phyloP scores from a whole-genome alignment of 306 rosid species.

The Cucumis hystrix region DNA sequence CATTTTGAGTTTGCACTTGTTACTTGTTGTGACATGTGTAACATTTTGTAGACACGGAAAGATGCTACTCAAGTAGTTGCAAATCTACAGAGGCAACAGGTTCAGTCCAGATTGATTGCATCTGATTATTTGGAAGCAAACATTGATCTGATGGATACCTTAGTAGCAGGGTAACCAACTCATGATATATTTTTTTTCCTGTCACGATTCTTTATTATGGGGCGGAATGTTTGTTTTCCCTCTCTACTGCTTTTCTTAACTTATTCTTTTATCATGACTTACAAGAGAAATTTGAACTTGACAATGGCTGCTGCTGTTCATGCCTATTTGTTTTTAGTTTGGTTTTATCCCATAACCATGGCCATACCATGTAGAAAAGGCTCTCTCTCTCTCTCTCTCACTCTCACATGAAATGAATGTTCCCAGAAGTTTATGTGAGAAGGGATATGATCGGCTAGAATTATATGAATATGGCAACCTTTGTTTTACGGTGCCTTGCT shows the following conservation, averaged over 20 bases:
- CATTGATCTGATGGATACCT: slow-evolving; percentile 68
- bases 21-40: slow-evolving; percentile 1
- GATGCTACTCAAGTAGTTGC: slow-evolving; percentile 99
- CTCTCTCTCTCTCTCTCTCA: background rate
- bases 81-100: slow-evolving; percentile 92
- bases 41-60: slow-evolving; percentile 61
- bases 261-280: background rate
- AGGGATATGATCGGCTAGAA: background rate
- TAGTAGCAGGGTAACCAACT: slow-evolving; percentile 63
- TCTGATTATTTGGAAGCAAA: slow-evolving; percentile 89
- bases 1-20: background rate
- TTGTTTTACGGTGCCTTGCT: background rate
- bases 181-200: background rate
- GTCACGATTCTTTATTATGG: background rate
- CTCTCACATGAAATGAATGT: background rate
- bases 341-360: background rate
- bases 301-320: background rate
- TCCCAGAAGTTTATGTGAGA: background rate
- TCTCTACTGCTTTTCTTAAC: background rate
- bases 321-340: background rate
- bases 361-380: background rate
- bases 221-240: background rate
- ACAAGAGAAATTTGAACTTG: background rate
- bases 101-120: slow-evolving; percentile 84
- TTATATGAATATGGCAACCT: background rate